These are phyloP conservation scores for Mucor saturninus DNA, from an alignment of 371 early-diverging fungal genomes.

Conservation along the genomic window DNA sequence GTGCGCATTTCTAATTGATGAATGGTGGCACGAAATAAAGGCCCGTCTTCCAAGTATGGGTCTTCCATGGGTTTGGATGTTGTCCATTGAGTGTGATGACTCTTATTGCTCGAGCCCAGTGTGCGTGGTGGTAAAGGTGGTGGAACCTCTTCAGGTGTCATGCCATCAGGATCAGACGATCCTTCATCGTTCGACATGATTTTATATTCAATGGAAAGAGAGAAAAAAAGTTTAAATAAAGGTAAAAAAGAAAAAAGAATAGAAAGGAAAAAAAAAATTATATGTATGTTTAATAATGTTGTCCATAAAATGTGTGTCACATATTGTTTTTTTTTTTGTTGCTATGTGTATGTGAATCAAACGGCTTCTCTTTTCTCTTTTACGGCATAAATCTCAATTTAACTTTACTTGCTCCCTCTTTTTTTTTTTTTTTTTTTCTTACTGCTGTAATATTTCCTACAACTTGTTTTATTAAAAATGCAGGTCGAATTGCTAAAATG, in stretches of 20 bases:
- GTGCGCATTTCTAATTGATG: slow-evolving; percentile 59
- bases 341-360: background rate
- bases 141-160: background rate
- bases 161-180: background rate
- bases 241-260: background rate
- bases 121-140: background rate
- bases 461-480: background rate
- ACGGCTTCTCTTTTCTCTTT: background rate
- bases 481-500: slow-evolving; percentile 1
- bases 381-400: background rate
- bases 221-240: background rate
- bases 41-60: slow-evolving; percentile 61
- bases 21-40: slow-evolving; percentile 62
- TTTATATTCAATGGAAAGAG: background rate
- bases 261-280: background rate
- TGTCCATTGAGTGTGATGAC: background rate
- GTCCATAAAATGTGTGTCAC: background rate
- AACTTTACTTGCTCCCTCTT: too few relatives aligned
- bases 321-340: background rate
- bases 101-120: background rate
- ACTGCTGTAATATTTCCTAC: background rate
- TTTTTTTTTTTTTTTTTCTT: background rate
- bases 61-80: slow-evolving; percentile 12
- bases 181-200: background rate
- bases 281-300: background rate